Percentiles rank a stretch among this genome's conserved stretches.
Evolutionary conservation across 2,329 filamentous ascomycete species (phyloP).

Genomic region (Grosmannia clavigera): DNA sequence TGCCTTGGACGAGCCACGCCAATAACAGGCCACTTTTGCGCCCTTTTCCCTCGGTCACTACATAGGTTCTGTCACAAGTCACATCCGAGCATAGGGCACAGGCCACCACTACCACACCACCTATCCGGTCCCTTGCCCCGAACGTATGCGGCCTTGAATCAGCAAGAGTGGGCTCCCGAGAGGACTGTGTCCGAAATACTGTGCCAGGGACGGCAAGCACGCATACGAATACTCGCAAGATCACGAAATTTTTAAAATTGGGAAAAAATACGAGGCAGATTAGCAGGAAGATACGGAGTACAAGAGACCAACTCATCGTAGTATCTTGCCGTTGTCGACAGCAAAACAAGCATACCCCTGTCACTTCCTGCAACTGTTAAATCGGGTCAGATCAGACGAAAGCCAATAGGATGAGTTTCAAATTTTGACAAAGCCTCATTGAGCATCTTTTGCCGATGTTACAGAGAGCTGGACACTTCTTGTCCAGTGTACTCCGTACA

Average conservation of each 20-base stretch:
- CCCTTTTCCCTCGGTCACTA: not conserved
- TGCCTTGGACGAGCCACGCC: not conserved
- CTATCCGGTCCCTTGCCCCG: not conserved
- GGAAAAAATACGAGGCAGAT: not conserved
- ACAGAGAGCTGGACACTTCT: not conserved
- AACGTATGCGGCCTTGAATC: not conserved
- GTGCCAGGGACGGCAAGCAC: not conserved
- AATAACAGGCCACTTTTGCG: not conserved
- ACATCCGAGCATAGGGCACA: not conserved
- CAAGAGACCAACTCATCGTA: not conserved
- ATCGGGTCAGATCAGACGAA: no score
- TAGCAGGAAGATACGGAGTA: not conserved
- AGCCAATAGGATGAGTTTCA: no score
- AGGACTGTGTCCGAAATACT: not conserved
- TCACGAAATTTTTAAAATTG: not conserved
- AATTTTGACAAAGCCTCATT: not conserved
- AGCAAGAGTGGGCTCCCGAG: not conserved
- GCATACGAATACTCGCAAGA: not conserved
- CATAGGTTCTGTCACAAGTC: not conserved
- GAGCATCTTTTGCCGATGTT: no score
- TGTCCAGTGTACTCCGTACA: not conserved
- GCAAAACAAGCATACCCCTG: not conserved
- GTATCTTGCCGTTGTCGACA: not conserved
- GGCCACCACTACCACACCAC: not conserved
- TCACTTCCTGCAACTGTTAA: no score